phyloP scores from a whole-genome alignment of 2,329 filamentous ascomycete genomes.

The Arthrinium phaeospermum region DNA sequence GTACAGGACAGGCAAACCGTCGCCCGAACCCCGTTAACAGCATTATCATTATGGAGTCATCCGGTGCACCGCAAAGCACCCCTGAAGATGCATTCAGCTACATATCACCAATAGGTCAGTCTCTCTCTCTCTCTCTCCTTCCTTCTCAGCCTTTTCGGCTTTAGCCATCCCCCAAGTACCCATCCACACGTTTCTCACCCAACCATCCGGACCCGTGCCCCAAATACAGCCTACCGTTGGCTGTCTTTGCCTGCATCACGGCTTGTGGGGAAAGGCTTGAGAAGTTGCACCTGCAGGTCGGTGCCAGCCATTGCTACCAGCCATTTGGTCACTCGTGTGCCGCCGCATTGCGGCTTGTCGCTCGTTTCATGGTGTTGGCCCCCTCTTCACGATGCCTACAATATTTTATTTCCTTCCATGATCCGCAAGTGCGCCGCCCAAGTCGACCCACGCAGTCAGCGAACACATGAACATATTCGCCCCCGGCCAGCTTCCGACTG shows the following conservation, averaged over 20 bases:
- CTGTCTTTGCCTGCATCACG: constrained; percentile 30
- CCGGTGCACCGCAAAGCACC: constrained; percentile 46
- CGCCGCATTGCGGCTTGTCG: constrained; percentile 12
- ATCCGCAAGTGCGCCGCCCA: constrained; percentile 9
- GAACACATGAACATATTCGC: neutral
- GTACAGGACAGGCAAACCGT: neutral
- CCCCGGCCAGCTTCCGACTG: neutral
- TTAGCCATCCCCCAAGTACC: constrained; percentile 27
- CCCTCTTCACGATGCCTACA: constrained; percentile 8
- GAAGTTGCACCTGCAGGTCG: constrained; percentile 9
- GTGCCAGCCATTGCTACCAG: constrained; percentile 1
- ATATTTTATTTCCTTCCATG: neutral
- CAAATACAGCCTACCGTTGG: constrained; percentile 52
- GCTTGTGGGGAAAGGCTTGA: constrained; percentile 36
- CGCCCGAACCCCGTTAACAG: constrained; percentile 28
- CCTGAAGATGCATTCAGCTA: constrained; percentile 54
- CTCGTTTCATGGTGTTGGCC: neutral
- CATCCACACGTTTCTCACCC: constrained; percentile 38
- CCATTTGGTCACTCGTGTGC: constrained; percentile 1
- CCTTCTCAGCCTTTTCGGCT: constrained; percentile 21
- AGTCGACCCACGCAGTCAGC: constrained; percentile 4
- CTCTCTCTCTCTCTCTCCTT: constrained; percentile 33
- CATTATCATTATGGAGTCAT: constrained; percentile 47
- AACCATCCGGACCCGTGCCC: constrained; percentile 58
- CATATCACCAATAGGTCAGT: constrained; percentile 63